Conservation (phyloP, 345 rosid species). For the Anastatica hierochuntica region DNA sequence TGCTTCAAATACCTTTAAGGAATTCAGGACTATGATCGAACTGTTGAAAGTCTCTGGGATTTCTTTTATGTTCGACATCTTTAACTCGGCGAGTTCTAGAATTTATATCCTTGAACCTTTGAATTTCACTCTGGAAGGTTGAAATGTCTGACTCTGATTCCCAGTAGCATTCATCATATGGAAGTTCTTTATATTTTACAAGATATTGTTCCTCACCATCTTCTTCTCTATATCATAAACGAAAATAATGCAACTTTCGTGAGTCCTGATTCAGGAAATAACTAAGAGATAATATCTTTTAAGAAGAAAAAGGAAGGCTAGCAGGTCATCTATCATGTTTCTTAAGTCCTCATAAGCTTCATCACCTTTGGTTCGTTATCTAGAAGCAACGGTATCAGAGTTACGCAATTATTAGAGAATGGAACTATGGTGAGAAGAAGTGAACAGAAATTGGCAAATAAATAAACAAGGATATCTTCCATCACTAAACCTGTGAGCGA, state of each 20-base stretch:
- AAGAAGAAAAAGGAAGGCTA: background rate
- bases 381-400: constrained; percentile 2
- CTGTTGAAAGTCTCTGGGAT: constrained; percentile 73
- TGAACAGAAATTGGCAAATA: background rate
- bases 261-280: constrained; percentile 4
- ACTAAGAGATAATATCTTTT: background rate
- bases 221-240: constrained; percentile 56
- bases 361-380: background rate
- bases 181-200: constrained; percentile 92
- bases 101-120: constrained; percentile 59
- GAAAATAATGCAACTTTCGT: constrained; percentile 6
- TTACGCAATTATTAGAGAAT: background rate
- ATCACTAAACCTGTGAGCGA: constrained; percentile 69
- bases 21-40: constrained; percentile 79
- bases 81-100: constrained; percentile 51
- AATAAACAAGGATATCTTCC: background rate
- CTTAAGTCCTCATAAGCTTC: background rate
- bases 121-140: constrained; percentile 83
- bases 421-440: background rate
- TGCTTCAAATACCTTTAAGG: constrained; percentile 66
- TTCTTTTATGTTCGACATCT: constrained; percentile 55
- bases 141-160: constrained; percentile 89
- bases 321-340: background rate
- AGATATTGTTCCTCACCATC: constrained; percentile 79
- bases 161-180: constrained; percentile 98